Base-by-base conservation (phyloP, 2,329 filamentous ascomycete genomes). In the Neobulgaria alba region DNA sequence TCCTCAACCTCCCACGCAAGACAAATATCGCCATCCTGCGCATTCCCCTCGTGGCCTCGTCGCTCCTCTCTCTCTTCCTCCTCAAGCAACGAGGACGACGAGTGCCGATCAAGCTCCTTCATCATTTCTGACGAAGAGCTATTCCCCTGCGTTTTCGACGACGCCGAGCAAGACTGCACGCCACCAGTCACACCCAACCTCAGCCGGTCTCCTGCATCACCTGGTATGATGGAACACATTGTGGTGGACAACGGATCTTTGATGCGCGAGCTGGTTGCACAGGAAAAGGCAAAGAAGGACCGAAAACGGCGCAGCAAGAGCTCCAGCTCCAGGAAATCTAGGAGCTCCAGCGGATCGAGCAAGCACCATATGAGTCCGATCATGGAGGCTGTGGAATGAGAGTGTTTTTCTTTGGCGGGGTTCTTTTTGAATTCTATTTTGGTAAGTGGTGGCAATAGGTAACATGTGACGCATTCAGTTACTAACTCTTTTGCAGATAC, bases 71-170 rank as follows among this genome's bases (percentile, higher is more conserved):
- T 77, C 45, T 49, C 53, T 41, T 49, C 48, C 15, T 48, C 43
- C 35, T 41, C 43, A 5, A 47, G 46, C 33, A n/a, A 31, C n/a
- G 36, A 46, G 1, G 47, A 53, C 2, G 43, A 53, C n/a, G 42
- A 46, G 15, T 21, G 23, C 15, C 43, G 47, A 20, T 49, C 54
- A 19, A 51, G 37, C 37, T 48, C 46, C 9, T 62, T 55, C 48
- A 54, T 55, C 44, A 57, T 80, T 48, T 77, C 75, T 31, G 77
- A 81, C 63, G 77, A 80, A 21, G 77, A 80, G 52, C 70, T 80
- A 41, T 72, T 75, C 60, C 51, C 54, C 3, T 66, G 69, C 50
- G 61, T 66, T 49, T 67, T 69, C 41, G 69, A 73, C 51, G 69
- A 75, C 52, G 68, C 36, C 53, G 57, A 61, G 3, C 68, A 66